Base-by-base conservation (phyloP, 2,329 filamentous ascomycete genomes). In the Fusarium circinatum region DNA sequence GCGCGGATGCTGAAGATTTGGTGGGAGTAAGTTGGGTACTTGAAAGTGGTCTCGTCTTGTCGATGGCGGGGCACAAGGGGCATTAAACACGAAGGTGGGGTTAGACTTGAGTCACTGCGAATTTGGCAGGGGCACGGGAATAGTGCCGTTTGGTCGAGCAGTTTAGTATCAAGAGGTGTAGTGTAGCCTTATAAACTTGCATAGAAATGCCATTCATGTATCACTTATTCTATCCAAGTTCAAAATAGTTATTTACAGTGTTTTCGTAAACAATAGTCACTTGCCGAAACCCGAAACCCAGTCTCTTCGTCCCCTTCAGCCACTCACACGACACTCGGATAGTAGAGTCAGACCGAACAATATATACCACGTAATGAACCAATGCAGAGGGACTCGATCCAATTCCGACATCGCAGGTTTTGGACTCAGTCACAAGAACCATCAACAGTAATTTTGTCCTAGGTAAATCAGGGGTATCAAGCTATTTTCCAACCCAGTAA, bases 11-110 rank as follows among this genome's bases (percentile, higher is more conserved):
- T 75, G 71, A 64, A 70, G 56, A 71, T 70, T 64, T 78, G 65
- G 68, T 75, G 71, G 75, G 73, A 76, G 75, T 75, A 73, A 76
- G 73, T 76, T 77, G 72, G 65, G 65, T 41, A 73, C 73, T 72
- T 73, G 57, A 63, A 63, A 63, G 70, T 61, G 60, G 60, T 58
- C 59, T 72, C 64, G 71, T 66, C 48, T 49, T 41, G 52, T 65
- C 34, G 61, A 78, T 76, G 77, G 78, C 78, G 75, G 78, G 74
- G 76, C 75, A 82, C 69, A 75, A 59, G 78, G 80, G 78, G 77
- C 76, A 80, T 74, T 75, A 79, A 77, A 75, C 74, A 68, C 61
- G 76, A 78, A 70, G 79, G 77, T 81, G 80, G 80, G 80, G 80
- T 81, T 69, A 38, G 36, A 57, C 38, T 70, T 82, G 80, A 82